Conservation (phyloP, 2,329 filamentous ascomycete genomes). For the Penicillium brasilianum region DNA sequence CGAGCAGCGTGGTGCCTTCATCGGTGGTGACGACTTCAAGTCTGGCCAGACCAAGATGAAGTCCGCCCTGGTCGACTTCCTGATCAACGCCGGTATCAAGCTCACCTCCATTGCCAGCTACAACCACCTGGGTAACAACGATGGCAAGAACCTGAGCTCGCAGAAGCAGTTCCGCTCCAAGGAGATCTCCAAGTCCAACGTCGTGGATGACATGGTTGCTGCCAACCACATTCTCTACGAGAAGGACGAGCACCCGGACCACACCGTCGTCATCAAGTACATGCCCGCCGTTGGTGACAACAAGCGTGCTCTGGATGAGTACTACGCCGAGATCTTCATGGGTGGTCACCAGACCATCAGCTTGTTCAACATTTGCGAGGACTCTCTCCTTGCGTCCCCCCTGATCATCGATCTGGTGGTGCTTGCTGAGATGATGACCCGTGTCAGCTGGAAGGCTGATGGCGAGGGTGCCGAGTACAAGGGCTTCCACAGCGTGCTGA, state of each 20-base stretch:
- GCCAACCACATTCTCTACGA: conserved; percentile 91
- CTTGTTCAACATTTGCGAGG: conserved; percentile 98
- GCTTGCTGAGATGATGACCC: conserved; percentile 96
- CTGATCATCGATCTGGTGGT: conserved; percentile 96
- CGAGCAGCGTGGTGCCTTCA: conserved; percentile 83
- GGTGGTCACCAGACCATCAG: conserved; percentile 98
- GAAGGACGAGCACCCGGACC: conserved; percentile 91
- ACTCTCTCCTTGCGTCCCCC: conserved; percentile 92
- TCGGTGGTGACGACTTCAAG: conserved; percentile 99
- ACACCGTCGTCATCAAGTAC: conserved; percentile 99
- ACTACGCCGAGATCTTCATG: conserved; percentile 99
- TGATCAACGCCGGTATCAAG: conserved; percentile 98
- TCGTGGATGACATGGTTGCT: conserved; percentile 99
- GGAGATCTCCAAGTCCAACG: conserved; percentile 99
- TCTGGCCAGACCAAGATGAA: conserved; percentile 99
- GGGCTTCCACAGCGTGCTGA: conserved; percentile 95
- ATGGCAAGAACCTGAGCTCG: conserved; percentile 97
- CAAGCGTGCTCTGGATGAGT: conserved; percentile 98
- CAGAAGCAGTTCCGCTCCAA: conserved; percentile 99
- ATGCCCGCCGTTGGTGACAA: conserved; percentile 99
- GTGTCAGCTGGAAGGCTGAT: conserved; percentile 84
- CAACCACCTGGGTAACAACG: conserved; percentile 99
- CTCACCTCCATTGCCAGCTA: conserved; percentile 98
- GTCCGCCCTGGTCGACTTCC: conserved; percentile 95
- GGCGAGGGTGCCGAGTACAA: conserved; percentile 73